phyloP scores from a whole-genome alignment of 192 early-diverging fungal species.

The Umbelopsis vinacea region DNA sequence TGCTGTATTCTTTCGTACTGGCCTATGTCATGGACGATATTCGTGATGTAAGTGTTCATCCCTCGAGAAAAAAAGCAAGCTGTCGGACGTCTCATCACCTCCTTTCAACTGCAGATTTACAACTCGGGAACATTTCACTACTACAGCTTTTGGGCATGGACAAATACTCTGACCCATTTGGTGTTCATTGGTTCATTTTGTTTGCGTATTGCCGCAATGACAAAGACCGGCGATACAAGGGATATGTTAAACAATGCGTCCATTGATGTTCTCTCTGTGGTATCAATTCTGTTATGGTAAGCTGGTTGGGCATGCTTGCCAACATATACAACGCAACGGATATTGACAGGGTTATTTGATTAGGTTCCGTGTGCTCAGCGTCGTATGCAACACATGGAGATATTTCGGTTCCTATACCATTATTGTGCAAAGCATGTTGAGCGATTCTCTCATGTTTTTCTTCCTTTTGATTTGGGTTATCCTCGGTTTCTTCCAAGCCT shows the following conservation, averaged over 20 bases:
- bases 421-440: conserved; percentile 27
- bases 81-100: background rate
- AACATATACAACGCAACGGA: no score
- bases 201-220: conserved; percentile 7
- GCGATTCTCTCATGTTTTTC: conserved; percentile 23
- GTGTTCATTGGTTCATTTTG: conserved; percentile 10
- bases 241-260: conserved; percentile 13
- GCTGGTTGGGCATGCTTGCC: background rate
- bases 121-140: conserved; percentile 22
- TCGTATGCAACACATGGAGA: conserved; percentile 21
- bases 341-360: background rate
- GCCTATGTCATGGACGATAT: conserved; percentile 21
- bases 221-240: background rate
- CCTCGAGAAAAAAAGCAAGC: background rate
- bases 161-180: conserved; percentile 13
- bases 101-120: background rate
- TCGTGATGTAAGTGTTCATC: background rate
- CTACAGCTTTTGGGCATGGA: conserved; percentile 22
- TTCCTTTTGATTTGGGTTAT: conserved; percentile 25
- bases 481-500: conserved; percentile 24
- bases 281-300: conserved; percentile 25
- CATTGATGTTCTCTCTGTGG: conserved; percentile 16
- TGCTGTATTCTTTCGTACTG: background rate
- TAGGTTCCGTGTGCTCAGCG: conserved; percentile 17
- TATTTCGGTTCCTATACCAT: conserved; percentile 27